phyloP scores from a whole-genome alignment of 129 eudicot genomes.

The Logfia minima region DNA sequence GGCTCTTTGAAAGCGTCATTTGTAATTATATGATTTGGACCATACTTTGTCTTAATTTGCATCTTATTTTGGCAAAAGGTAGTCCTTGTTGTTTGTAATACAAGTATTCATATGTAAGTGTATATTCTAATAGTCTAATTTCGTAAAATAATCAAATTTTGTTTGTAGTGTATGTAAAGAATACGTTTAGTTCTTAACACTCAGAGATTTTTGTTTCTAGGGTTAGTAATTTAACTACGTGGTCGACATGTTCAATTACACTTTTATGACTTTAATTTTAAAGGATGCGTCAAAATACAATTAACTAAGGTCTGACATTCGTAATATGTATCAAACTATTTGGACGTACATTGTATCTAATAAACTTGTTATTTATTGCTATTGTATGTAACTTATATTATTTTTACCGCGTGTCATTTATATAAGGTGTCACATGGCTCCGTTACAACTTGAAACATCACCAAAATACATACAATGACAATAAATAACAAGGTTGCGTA shows the following conservation, averaged over 20 bases:
- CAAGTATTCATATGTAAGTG: not conserved
- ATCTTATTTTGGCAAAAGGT: conserved; percentile 20
- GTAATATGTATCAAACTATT: no score
- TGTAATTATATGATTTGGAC: conserved; percentile 23
- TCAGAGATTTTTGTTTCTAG: conserved; percentile 3
- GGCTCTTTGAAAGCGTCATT: conserved; percentile 3
- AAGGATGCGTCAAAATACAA: no score
- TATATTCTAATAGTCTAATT: not conserved
- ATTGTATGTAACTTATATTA: no score
- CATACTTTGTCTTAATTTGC: conserved; percentile 14
- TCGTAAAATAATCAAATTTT: not conserved
- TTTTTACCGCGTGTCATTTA: no score
- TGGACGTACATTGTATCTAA: no score
- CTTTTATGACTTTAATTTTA: not conserved
- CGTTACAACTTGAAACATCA: no score
- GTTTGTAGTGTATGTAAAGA: conserved; percentile 20
- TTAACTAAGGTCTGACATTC: no score
- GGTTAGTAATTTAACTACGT: not conserved
- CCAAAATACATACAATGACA: no score
- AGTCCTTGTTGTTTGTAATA: conserved; percentile 16
- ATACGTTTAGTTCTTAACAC: conserved; percentile 1
- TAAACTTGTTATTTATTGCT: no score
- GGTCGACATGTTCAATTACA: not conserved
- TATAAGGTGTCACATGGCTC: no score
- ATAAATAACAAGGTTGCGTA: no score